Conservation (phyloP, 2,329 filamentous ascomycete genomes). For the Paraconiothyrium brasiliense region DNA sequence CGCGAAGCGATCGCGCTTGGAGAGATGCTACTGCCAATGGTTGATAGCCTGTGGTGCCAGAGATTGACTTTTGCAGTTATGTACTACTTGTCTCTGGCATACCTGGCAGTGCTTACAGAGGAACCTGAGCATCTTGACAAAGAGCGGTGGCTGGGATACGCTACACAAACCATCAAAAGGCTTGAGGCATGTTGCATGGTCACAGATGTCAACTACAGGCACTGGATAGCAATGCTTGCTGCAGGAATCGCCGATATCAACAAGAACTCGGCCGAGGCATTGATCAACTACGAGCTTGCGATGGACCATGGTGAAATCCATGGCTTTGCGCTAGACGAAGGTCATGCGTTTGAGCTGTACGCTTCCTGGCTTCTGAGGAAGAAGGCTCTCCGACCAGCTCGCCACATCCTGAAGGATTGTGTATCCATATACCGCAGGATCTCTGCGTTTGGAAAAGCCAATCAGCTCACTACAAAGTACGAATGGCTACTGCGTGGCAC, state of each 20-base stretch:
- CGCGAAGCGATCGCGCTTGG: constrained; percentile 55
- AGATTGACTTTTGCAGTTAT: constrained; percentile 53
- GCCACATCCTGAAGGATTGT: constrained; percentile 73
- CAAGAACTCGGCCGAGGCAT: constrained; percentile 61
- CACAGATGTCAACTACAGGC: constrained; percentile 75
- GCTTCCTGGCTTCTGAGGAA: constrained; percentile 74
- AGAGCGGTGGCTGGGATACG: constrained; percentile 60
- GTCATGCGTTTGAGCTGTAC: constrained; percentile 76
- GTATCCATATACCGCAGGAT: constrained; percentile 71
- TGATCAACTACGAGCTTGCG: constrained; percentile 73
- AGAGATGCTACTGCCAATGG: constrained; percentile 51
- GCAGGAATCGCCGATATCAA: constrained; percentile 74
- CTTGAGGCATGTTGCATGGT: constrained; percentile 72
- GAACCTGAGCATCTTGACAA: constrained; percentile 50
- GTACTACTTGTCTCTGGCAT: constrained; percentile 55
- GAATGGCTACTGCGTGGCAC: constrained; percentile 72
- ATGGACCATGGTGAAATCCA: constrained; percentile 77
- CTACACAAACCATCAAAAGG: constrained; percentile 66
- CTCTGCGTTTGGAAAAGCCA: constrained; percentile 74
- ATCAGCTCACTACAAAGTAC: constrained; percentile 73
- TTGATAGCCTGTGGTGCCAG: constrained; percentile 56
- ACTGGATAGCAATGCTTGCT: constrained; percentile 73
- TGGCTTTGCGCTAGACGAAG: constrained; percentile 75
- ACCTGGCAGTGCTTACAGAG: constrained; percentile 52
- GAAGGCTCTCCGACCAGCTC: constrained; percentile 72